Evolutionary conservation across 768 basidiomycete genomes (phyloP), one percentile per base, ranked within the genome.

Genomic region (Sarcodon aspratus): DNA sequence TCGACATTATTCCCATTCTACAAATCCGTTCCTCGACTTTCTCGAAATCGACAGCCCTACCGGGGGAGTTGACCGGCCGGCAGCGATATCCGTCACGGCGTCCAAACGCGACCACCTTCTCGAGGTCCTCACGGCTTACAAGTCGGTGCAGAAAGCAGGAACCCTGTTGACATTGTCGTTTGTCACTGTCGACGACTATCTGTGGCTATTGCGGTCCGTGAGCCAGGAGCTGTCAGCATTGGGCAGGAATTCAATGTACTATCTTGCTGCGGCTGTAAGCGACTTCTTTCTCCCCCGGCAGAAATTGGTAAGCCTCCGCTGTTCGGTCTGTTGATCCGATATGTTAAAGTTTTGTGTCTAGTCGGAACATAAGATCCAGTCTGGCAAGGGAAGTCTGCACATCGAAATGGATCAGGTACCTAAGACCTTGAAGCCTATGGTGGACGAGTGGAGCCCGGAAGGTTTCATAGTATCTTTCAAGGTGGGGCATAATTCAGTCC

Each of bases 391-490:
- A 1, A 94, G 84, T 55, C 69, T 98, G 21, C 78, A 80, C 43
- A 87, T 98, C 49, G 94, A 98, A 64, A 99, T 98, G 96, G 96
- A 99, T 60, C 93, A 97, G 63, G 94, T 98, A 0, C 96, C 96
- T 7, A 99, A 99, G 66, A 83, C 97, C 34, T 69, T 99, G 43
- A 87, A 89, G 63, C 86, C 92, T 0, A 71, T 99, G 68, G 93
- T 97, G 7, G 81, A 85, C 42, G 91, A 98, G 62, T 99, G 96
- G 95, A 85, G 81, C 1, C 79, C 54, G 74, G 79, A 87, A 42
- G 94, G 91, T 0, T 98, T 82, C 61, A 83, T 97, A 36, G 90
- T 99, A 36, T 95, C 92, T 0, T 99, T 99, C 78, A 99, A 99
- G 79, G 95, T 92, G 48, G 17, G 36, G 35, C 11, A 44, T 33